These are phyloP conservation scores for Bipolaris victoriae DNA, from an alignment of 2,329 filamentous ascomycete genomes.

Conservation along the genomic window DNA sequence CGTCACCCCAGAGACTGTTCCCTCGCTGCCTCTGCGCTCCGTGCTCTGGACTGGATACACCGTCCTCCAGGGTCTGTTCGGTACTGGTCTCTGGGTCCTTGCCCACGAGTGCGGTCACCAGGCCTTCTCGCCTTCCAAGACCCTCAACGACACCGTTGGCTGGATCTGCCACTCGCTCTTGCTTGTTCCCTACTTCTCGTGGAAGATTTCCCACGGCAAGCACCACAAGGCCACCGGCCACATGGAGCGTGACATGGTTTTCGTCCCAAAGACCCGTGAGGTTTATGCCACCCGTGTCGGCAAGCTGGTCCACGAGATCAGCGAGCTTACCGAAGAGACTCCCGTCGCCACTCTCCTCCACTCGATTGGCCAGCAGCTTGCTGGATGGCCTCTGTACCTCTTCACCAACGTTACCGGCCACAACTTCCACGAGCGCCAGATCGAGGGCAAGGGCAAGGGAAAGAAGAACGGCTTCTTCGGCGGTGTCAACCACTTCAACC, in stretches of 20 bases:
- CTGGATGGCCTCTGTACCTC: constrained; percentile 93
- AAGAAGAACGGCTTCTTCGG: constrained; percentile 81
- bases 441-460: constrained; percentile 90
- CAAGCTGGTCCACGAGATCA: constrained; percentile 77
- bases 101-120: constrained; percentile 98
- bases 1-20: constrained; percentile 82
- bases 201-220: constrained; percentile 99
- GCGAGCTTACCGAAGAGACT: constrained; percentile 92
- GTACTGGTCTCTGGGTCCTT: constrained; percentile 92
- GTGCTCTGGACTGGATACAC: constrained; percentile 73
- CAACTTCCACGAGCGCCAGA: constrained; percentile 89
- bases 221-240: constrained; percentile 99
- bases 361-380: constrained; percentile 82
- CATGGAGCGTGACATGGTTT: constrained; percentile 98
- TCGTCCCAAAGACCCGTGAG: constrained; percentile 89
- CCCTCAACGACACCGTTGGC: constrained; percentile 88
- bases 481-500: constrained; percentile 95
- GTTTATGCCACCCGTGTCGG: constrained; percentile 78
- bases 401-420: constrained; percentile 93
- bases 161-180: constrained; percentile 89
- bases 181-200: constrained; percentile 96
- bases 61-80: constrained; percentile 88
- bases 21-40: constrained; percentile 70
- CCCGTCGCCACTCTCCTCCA: constrained; percentile 78
- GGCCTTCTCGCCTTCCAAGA: constrained; percentile 91